Conservation (phyloP, 495 filamentous ascomycete species). For the Ascodesmis nigricans region DNA sequence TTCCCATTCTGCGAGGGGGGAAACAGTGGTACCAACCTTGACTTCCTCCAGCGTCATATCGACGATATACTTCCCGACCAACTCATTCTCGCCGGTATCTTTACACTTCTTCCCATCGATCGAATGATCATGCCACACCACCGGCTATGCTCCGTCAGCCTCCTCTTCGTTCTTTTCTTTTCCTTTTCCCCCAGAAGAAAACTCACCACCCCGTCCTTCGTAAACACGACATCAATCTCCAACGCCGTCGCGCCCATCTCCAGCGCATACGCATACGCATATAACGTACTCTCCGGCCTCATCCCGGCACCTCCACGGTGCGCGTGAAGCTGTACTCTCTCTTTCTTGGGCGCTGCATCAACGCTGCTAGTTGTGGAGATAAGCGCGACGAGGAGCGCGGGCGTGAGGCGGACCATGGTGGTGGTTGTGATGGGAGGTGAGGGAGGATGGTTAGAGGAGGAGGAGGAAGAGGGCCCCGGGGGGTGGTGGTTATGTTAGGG, state of each 20-base stretch:
- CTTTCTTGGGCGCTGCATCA: too few species aligned
- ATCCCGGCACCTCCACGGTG: slow-evolving; percentile 19
- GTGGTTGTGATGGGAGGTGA: too few species aligned
- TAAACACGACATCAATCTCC: slow-evolving; percentile 23
- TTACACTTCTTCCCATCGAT: slow-evolving; percentile 16
- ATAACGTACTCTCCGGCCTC: slow-evolving; percentile 19
- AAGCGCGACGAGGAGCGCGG: neutral
- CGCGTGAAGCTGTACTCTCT: too few species aligned
- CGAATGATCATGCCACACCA: slow-evolving; percentile 22
- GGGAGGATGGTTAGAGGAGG: too few species aligned
- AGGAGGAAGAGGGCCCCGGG: too few species aligned
- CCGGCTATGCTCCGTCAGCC: slow-evolving; percentile 10
- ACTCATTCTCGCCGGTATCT: slow-evolving; percentile 17
- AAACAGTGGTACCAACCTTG: too few species aligned
- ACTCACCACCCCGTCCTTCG: slow-evolving; percentile 20
- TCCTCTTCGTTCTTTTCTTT: neutral
- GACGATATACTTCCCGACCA: slow-evolving; percentile 21
- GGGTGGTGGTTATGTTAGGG: too few species aligned
- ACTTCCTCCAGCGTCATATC: slow-evolving; percentile 21
- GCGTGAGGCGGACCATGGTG: too few species aligned
- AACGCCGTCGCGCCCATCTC: slow-evolving; percentile 19
- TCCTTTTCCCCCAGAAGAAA: neutral
- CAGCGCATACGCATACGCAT: slow-evolving; percentile 20
- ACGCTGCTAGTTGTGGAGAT: too few species aligned
- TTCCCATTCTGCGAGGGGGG: too few species aligned